Conservation (phyloP, 768 basidiomycete genomes). For the Mycena kentingensis region DNA sequence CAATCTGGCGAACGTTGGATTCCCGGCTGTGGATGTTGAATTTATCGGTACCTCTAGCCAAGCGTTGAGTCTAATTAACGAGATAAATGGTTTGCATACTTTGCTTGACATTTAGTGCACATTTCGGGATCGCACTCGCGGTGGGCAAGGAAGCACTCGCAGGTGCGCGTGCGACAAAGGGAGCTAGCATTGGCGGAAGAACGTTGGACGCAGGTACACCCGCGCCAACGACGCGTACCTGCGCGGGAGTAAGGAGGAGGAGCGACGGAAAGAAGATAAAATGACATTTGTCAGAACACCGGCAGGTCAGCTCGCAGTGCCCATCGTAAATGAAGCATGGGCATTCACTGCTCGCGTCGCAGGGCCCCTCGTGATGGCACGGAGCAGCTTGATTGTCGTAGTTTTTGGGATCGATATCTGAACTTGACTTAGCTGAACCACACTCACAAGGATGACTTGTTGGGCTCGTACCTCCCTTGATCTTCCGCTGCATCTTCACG, state of each 20-base stretch:
- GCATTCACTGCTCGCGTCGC: conserved; percentile 44
- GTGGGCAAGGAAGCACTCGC: conserved; percentile 51
- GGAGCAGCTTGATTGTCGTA: conserved; percentile 41
- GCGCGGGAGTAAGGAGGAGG: background rate
- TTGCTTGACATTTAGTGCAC: conserved; percentile 53
- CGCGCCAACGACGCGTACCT: conserved; percentile 59
- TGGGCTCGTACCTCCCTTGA: too few relatives aligned
- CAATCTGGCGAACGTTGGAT: conserved; percentile 17
- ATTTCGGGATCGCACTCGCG: conserved; percentile 73
- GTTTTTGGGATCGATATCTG: conserved; percentile 8
- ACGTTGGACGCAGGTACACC: conserved; percentile 49
- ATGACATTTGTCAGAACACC: conserved; percentile 54
- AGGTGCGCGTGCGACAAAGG: conserved; percentile 43
- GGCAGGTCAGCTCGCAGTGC: conserved; percentile 59
- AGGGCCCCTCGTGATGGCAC: conserved; percentile 61
- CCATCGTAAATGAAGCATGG: conserved; percentile 50
- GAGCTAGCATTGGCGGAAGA: conserved; percentile 13
- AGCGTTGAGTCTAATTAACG: background rate
- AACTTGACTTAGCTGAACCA: background rate
- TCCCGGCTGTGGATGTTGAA: conserved; percentile 26
- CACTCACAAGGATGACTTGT: too few relatives aligned
- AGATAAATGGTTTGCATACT: conserved; percentile 33
- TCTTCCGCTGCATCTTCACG: background rate
- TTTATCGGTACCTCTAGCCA: conserved; percentile 25
- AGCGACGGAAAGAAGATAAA: background rate